These are phyloP conservation scores for Coemansia sp. DNA, from an alignment of 192 early-diverging fungal genomes.

Conservation along the genomic window DNA sequence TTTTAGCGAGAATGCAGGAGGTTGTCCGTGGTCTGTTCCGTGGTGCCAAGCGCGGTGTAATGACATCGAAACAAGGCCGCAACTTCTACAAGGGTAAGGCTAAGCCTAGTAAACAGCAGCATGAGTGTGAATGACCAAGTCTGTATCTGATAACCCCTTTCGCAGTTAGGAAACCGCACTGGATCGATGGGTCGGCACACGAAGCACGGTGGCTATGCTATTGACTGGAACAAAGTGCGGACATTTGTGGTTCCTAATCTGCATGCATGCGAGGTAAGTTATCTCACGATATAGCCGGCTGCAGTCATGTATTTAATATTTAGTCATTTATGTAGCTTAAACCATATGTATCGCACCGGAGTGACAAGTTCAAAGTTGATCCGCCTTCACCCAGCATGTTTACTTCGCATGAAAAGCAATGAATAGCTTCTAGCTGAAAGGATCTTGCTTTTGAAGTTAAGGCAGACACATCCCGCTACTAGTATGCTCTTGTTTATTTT, in stretches of 20 bases:
- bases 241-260: constrained; percentile 54
- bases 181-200: constrained; percentile 55
- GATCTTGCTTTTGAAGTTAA: too few relatives aligned
- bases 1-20: constrained; percentile 30
- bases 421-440: too few relatives aligned
- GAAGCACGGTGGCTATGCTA: constrained; percentile 48
- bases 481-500: too few relatives aligned
- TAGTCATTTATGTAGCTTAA: constrained; percentile 25
- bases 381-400: constrained; percentile 26
- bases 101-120: background rate
- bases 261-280: constrained; percentile 37
- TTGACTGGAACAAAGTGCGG: constrained; percentile 46
- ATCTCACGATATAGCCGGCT: background rate
- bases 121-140: background rate
- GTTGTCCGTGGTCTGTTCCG: constrained; percentile 51
- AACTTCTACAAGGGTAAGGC: constrained; percentile 52
- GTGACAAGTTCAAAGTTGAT: constrained; percentile 42
- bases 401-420: constrained; percentile 3
- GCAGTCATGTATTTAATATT: background rate
- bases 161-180: constrained; percentile 40
- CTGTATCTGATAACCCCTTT: too few relatives aligned
- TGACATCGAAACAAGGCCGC: constrained; percentile 54
- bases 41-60: constrained; percentile 53
- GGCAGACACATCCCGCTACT: too few relatives aligned
- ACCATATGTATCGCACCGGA: constrained; percentile 49